Percentiles rank a stretch among this genome's conserved stretches.
phyloP scores from a whole-genome alignment of 345 rosid genomes.

The Mangifera indica region DNA sequence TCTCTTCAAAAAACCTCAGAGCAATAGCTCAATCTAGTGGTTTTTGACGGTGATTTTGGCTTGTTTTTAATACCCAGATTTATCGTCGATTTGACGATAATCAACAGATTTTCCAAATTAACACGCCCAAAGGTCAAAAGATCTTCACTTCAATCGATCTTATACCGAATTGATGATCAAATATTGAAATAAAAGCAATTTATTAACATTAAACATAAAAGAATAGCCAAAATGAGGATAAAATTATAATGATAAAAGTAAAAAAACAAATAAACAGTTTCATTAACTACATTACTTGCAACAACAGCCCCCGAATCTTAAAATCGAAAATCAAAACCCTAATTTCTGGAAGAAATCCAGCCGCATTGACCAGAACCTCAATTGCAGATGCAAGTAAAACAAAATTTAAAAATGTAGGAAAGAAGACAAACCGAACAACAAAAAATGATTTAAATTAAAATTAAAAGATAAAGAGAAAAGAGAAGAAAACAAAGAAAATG shows the following conservation, averaged over 20 bases:
- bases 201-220: constrained; percentile 7
- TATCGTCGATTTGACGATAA: constrained; percentile 10
- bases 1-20: not conserved
- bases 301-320: constrained; percentile 8
- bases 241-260: not conserved
- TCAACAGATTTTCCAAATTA: constrained; percentile 31
- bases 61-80: constrained; percentile 19
- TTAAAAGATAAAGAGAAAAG: not conserved
- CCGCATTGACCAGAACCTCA: constrained; percentile 33
- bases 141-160: constrained; percentile 8
- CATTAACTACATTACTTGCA: constrained; percentile 11
- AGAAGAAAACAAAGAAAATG: not conserved
- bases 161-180: not conserved
- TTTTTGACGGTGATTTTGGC: not conserved
- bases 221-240: not conserved
- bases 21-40: constrained; percentile 16
- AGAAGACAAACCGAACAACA: not conserved
- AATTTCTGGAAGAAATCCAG: constrained; percentile 15
- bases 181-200: constrained; percentile 10
- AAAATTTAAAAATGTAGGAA: not conserved
- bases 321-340: constrained; percentile 26
- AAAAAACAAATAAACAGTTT: not conserved
- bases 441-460: too few relatives aligned
- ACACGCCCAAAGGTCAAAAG: constrained; percentile 3
- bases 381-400: not conserved